These are phyloP conservation scores for Penicillium rolfsii DNA, from an alignment of 2,329 filamentous ascomycete species.

Conservation along the genomic window DNA sequence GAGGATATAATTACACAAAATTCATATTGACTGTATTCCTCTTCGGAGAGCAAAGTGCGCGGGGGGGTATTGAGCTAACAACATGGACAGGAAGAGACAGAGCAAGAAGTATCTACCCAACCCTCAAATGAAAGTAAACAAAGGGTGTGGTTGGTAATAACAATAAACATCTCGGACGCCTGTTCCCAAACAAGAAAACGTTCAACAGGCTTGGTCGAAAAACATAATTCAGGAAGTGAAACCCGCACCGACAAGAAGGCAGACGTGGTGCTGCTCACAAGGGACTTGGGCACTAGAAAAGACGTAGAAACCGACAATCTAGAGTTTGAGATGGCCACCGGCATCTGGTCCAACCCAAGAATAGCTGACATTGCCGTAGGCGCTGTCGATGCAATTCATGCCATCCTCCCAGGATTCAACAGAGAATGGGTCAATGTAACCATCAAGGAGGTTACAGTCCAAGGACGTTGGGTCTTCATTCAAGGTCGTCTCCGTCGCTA, in stretches of 20 bases:
- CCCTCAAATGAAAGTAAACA: background rate
- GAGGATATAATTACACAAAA: background rate
- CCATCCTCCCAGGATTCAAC: background rate
- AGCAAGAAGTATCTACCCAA: slow-evolving; percentile 5
- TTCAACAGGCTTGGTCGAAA: background rate
- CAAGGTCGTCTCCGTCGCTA: background rate
- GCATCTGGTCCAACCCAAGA: background rate
- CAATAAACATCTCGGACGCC: background rate
- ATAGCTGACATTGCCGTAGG: background rate
- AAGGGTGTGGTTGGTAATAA: background rate
- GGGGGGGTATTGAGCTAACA: slow-evolving; percentile 1
- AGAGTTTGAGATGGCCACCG: background rate
- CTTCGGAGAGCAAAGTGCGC: background rate
- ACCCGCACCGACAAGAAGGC: background rate
- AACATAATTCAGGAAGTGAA: background rate
- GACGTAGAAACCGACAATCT: background rate
- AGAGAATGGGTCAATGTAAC: background rate
- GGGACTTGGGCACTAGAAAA: background rate
- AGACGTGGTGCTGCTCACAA: background rate
- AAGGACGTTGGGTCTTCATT: background rate
- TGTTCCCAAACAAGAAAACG: background rate
- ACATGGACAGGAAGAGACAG: background rate
- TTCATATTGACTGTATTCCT: background rate
- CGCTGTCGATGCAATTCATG: background rate
- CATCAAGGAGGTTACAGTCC: background rate